phyloP scores from a whole-genome alignment of 108 stramenopile genomes.

The Skeletonema costatum region DNA sequence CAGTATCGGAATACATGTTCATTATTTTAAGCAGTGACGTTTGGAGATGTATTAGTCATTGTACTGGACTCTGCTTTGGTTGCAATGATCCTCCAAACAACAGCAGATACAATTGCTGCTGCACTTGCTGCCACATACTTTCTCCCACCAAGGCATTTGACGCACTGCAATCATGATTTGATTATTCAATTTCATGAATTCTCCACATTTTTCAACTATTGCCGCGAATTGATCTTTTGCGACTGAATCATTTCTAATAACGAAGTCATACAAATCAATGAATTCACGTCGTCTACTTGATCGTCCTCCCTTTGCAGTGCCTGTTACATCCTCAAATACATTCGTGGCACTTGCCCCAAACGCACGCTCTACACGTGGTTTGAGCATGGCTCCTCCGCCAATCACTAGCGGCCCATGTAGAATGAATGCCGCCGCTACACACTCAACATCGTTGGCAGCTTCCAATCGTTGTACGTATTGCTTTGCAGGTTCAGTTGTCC shows the following conservation, averaged over 20 bases:
- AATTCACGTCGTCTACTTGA: conserved; percentile 36
- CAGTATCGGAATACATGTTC: too few species aligned
- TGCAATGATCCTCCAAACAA: not conserved
- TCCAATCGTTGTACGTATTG: conserved; percentile 27
- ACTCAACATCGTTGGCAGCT: conserved; percentile 23
- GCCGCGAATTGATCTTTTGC: not conserved
- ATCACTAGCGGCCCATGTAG: conserved; percentile 58
- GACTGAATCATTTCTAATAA: conserved; percentile 15
- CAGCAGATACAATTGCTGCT: not conserved
- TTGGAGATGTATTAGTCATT: too few species aligned
- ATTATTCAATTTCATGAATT: conserved; percentile 36
- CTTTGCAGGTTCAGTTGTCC: conserved; percentile 21
- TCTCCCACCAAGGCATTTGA: conserved; percentile 26
- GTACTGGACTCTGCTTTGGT: too few species aligned
- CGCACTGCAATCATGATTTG: conserved; percentile 33
- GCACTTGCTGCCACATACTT: conserved; percentile 20
- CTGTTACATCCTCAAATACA: conserved; percentile 40
- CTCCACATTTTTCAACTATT: conserved; percentile 13
- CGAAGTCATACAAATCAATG: conserved; percentile 33
- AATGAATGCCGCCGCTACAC: conserved; percentile 50
- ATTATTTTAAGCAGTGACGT: too few species aligned
- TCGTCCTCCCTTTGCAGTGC: conserved; percentile 22
- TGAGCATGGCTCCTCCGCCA: conserved; percentile 52
- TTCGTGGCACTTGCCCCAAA: conserved; percentile 49
- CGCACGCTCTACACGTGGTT: conserved; percentile 39